Evolutionary conservation across 352 stramenopile species (phyloP), one percentile per base, ranked within the genome.

Genomic region (Plasmopara viticola): DNA sequence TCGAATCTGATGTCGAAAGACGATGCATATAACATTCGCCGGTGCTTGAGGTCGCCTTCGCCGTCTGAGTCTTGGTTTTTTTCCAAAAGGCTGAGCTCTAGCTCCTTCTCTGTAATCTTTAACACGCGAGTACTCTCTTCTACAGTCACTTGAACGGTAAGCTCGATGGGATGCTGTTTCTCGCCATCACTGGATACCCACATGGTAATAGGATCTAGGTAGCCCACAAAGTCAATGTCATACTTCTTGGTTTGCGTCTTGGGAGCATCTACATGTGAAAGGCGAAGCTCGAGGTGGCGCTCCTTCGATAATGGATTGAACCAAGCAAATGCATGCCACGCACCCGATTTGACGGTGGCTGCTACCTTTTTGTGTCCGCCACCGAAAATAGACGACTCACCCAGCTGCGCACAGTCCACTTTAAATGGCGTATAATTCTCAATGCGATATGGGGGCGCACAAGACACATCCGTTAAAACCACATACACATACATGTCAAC

Each of bases 401-500:
- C 73, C 52, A 92, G 54, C 39, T 92, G 81, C 15, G 72, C 75
- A 48, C 70, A 89, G 17, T 87, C 74, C n/a, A 90, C 72, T 33
- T 59, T 82, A 49, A 84, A 92, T 41, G 78, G 81, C n/a, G 84
- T 91, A 55, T 82, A 94, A 59, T 94, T 94, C 64, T 94, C 84
- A 42, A 94, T 85, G 7, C 84, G 79, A 59, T 91, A 94, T 14
- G 84, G 84, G 7, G 84, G 84, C 14, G 78, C 72, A 18, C 73
- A 81, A 0, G 81, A 94, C 9, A 87, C 78, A 56, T 94, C 84
- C 18, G 68, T 91, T 44, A 94, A 55, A 46, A 92, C 83, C 10
- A 94, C 81, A 55, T 92, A 94, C 14, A 94, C 73, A 49, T 94
- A 90, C 75, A 89, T 89, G 34, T 90, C 84, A n/a, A 94, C 76